phyloP scores from a whole-genome alignment of 352 stramenopile species.

The Proteromonas lacertae region DNA sequence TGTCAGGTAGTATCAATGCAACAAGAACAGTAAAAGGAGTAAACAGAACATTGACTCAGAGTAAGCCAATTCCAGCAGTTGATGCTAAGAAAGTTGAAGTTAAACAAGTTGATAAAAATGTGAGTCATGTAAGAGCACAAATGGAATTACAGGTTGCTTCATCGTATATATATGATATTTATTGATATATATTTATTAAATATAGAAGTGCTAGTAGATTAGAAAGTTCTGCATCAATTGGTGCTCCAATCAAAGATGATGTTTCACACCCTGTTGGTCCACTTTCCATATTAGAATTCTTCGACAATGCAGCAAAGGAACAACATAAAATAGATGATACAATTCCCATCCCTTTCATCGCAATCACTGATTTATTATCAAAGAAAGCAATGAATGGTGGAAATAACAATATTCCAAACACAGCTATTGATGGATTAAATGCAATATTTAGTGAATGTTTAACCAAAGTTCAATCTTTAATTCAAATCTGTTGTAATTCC shows the following conservation, averaged over 20 bases:
- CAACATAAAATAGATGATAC: too few relatives aligned
- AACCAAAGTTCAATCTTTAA: conserved; percentile 17
- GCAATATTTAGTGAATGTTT: conserved; percentile 14
- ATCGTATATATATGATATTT: too few relatives aligned
- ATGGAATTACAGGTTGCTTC: too few relatives aligned
- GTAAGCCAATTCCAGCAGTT: conserved; percentile 22
- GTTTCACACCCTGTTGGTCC: too few relatives aligned
- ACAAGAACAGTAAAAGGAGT: background rate
- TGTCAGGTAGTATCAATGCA: background rate
- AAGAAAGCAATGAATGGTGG: conserved; percentile 1
- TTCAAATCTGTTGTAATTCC: conserved; percentile 23
- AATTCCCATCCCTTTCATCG: too few relatives aligned
- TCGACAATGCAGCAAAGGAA: too few relatives aligned
- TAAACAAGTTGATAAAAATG: conserved; percentile 36
- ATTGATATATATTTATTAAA: too few relatives aligned
- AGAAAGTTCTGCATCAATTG: too few relatives aligned
- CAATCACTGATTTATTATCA: conserved; percentile 11
- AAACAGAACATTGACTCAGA: conserved; percentile 11
- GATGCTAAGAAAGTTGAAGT: conserved; percentile 48
- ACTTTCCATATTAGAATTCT: too few relatives aligned
- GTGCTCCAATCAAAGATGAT: too few relatives aligned
- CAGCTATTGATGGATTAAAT: conserved; percentile 13
- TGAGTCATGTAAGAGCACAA: conserved; percentile 32
- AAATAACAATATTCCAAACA: conserved; percentile 4
- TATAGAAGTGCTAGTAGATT: too few relatives aligned